Percentiles rank a stretch among this genome's conserved stretches.
phyloP scores from a whole-genome alignment of 2,329 filamentous ascomycete species.

The Proliferodiscus dingleyae region DNA sequence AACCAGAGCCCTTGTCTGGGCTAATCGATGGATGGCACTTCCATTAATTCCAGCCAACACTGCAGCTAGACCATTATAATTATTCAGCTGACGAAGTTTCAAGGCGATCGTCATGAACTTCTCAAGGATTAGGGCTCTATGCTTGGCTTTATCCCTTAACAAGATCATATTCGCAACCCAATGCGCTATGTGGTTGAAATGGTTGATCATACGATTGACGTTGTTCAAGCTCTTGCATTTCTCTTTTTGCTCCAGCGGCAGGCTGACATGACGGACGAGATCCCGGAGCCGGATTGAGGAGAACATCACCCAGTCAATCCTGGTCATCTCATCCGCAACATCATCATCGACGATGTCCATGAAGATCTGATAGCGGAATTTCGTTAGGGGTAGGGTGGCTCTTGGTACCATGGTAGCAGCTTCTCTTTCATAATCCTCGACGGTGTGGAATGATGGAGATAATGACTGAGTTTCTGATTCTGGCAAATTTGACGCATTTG shows the following conservation, averaged over 20 bases:
- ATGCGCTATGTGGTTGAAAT: slow-evolving; percentile 81
- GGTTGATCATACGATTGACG: slow-evolving; percentile 89
- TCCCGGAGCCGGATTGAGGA: slow-evolving; percentile 90
- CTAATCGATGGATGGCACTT: slow-evolving; percentile 76
- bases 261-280: slow-evolving; percentile 82
- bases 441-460: slow-evolving; percentile 49
- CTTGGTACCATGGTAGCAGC: slow-evolving; percentile 68
- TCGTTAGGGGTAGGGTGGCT: slow-evolving; percentile 66
- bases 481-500: slow-evolving; percentile 19
- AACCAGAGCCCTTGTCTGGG: slow-evolving; percentile 73
- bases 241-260: slow-evolving; percentile 66
- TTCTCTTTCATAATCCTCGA: slow-evolving; percentile 77
- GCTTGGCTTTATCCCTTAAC: slow-evolving; percentile 91
- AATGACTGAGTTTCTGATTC: slow-evolving; percentile 21
- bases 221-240: slow-evolving; percentile 74
- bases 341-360: slow-evolving; percentile 83
- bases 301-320: slow-evolving; percentile 98
- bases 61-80: slow-evolving; percentile 95
- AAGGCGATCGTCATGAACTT: slow-evolving; percentile 91
- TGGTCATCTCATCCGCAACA: slow-evolving; percentile 84
- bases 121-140: slow-evolving; percentile 83
- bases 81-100: slow-evolving; percentile 85
- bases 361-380: slow-evolving; percentile 82
- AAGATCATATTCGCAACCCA: slow-evolving; percentile 83
- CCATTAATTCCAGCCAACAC: slow-evolving; percentile 90